These are phyloP conservation scores for Geranium incanum DNA, from an alignment of 441 rosid species.

Conservation along the genomic window DNA sequence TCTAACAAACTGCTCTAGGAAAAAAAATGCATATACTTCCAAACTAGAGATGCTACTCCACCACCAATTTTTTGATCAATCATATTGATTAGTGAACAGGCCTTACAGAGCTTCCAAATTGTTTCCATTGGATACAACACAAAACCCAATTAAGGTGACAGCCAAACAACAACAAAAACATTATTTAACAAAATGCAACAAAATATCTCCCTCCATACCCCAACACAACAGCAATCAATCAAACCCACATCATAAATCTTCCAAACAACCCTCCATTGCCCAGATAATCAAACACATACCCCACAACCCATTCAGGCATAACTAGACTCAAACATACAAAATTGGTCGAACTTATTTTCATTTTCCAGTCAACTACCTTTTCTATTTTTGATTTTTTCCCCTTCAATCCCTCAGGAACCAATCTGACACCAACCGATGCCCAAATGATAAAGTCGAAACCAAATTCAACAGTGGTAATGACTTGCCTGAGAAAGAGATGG, in stretches of 20 bases:
- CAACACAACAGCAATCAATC: neutral
- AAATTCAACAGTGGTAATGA: neutral
- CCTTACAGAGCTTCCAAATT: neutral
- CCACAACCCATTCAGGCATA: neutral
- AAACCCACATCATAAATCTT: neutral
- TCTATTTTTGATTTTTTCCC: neutral
- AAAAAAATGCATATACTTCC: neutral
- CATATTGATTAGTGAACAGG: neutral
- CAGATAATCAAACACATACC: conserved; percentile 1
- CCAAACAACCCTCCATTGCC: neutral
- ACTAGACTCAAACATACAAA: neutral
- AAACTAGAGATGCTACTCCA: neutral
- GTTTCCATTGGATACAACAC: neutral
- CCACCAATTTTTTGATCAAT: neutral
- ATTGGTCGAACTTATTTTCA: neutral
- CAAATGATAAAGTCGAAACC: neutral
- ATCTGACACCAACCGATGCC: neutral
- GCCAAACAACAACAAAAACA: neutral
- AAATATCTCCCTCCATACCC: neutral
- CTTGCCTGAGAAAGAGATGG: conserved; percentile 5
- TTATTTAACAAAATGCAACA: neutral
- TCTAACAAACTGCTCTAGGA: neutral
- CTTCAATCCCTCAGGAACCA: neutral
- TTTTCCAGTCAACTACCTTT: neutral
- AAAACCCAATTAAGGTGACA: neutral